These are phyloP conservation scores for Syzygium syzygioides DNA, from an alignment of 441 rosid genomes.

Conservation along the genomic window DNA sequence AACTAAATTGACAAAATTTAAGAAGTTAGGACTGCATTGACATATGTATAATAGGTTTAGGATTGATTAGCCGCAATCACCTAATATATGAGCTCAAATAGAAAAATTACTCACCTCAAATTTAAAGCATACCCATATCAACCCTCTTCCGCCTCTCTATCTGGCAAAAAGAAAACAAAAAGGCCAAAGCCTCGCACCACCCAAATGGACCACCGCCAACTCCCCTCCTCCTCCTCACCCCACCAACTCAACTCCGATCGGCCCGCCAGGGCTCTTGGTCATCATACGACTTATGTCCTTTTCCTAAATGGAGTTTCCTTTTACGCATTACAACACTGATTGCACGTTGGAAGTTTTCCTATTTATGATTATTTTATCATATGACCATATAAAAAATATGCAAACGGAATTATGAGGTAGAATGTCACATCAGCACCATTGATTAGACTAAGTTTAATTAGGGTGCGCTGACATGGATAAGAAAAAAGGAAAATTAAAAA, in stretches of 20 bases:
- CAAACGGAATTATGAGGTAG: background rate
- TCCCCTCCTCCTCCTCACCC: background rate
- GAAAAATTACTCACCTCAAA: background rate
- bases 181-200: background rate
- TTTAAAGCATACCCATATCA: too few relatives aligned
- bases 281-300: background rate
- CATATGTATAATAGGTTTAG: accelerated
- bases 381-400: background rate
- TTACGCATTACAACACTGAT: background rate
- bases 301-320: background rate
- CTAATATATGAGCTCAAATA: background rate
- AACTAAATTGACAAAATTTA: background rate
- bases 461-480: background rate
- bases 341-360: background rate
- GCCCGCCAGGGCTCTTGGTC: background rate
- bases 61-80: accelerated
- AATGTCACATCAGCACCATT: background rate
- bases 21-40: accelerated
- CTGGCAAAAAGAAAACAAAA: background rate
- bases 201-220: background rate
- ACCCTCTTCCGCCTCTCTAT: background rate
- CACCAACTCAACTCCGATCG: background rate
- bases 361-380: background rate
- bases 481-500: background rate
- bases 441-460: background rate